Conservation (phyloP, 768 basidiomycete genomes). For the Hericium erinaceus region DNA sequence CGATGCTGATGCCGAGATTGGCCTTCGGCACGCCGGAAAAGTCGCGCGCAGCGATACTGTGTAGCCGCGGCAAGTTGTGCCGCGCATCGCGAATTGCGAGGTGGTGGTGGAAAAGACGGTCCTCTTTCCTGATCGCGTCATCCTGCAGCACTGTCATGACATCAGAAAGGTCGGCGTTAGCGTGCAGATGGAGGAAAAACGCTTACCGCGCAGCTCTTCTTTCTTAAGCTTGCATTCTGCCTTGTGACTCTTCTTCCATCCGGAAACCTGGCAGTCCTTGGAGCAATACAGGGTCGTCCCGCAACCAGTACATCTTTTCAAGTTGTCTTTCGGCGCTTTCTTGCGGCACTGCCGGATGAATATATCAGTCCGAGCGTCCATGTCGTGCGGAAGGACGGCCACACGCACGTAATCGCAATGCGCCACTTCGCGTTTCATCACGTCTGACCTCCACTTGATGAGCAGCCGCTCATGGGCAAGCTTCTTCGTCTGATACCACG, state of each 20-base stretch:
- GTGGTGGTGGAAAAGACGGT: slow-evolving; percentile 26
- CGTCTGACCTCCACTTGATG: slow-evolving; percentile 18
- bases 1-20: slow-evolving; percentile 25
- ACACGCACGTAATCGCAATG: slow-evolving; percentile 25
- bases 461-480: slow-evolving; percentile 21
- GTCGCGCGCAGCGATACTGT: slow-evolving; percentile 17
- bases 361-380: no score
- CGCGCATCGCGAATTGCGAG: slow-evolving; percentile 27
- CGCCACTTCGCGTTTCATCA: slow-evolving; percentile 22
- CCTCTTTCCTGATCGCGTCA: slow-evolving; percentile 24
- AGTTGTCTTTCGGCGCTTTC: slow-evolving; percentile 24
- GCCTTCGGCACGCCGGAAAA: slow-evolving; percentile 18
- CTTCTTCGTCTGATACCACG: slow-evolving; percentile 20
- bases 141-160: slow-evolving; percentile 22
- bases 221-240: slow-evolving; percentile 30
- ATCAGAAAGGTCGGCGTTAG: background rate
- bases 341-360: slow-evolving; percentile 24
- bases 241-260: slow-evolving; percentile 31
- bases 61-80: slow-evolving; percentile 20
- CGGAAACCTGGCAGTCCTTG: slow-evolving; percentile 27
- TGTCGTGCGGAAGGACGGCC: background rate
- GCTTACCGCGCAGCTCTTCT: slow-evolving; percentile 25
- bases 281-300: slow-evolving; percentile 30
- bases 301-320: slow-evolving; percentile 27
- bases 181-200: background rate